phyloP scores from a whole-genome alignment of 75 land plant genomes.

The Ceratopteris richardii region DNA sequence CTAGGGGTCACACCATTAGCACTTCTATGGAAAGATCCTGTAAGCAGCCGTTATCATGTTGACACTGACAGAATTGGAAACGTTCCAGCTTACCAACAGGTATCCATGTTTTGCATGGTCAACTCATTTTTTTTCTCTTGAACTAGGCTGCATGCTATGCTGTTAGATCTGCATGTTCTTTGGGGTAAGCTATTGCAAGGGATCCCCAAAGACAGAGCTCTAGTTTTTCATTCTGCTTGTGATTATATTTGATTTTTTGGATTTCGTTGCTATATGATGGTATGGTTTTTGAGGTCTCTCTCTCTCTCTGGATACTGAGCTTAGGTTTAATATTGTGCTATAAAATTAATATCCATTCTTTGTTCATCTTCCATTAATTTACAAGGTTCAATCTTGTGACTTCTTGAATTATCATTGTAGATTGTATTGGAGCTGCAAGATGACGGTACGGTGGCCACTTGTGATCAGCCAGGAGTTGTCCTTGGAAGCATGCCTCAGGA shows the following conservation, averaged over 20 bases:
- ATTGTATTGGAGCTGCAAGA: conserved; percentile 63
- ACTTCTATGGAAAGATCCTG: conserved; percentile 87
- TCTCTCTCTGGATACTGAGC: no score
- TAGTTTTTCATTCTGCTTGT: neutral
- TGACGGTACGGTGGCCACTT: conserved; percentile 64
- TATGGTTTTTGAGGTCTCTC: no score
- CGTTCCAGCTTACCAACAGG: conserved; percentile 84
- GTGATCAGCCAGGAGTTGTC: conserved; percentile 73
- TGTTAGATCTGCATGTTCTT: no score
- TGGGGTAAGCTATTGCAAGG: no score
- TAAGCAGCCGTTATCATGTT: conserved; percentile 76
- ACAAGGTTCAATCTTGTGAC: no score
- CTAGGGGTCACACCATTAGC: conserved; percentile 76
- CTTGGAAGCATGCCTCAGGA: conserved; percentile 55
- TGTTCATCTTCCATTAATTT: no score
- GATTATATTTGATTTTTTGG: neutral
- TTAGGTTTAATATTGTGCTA: no score
- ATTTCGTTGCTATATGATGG: no score
- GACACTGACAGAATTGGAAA: conserved; percentile 90
- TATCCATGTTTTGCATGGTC: conserved; percentile 15
- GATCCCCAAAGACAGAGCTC: no score
- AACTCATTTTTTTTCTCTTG: neutral
- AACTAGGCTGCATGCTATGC: neutral
- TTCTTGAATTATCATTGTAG: no score
- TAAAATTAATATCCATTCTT: no score